These are phyloP conservation scores for Camellia lanceoleosa DNA, from an alignment of 148 eudicot species.

Conservation along the genomic window DNA sequence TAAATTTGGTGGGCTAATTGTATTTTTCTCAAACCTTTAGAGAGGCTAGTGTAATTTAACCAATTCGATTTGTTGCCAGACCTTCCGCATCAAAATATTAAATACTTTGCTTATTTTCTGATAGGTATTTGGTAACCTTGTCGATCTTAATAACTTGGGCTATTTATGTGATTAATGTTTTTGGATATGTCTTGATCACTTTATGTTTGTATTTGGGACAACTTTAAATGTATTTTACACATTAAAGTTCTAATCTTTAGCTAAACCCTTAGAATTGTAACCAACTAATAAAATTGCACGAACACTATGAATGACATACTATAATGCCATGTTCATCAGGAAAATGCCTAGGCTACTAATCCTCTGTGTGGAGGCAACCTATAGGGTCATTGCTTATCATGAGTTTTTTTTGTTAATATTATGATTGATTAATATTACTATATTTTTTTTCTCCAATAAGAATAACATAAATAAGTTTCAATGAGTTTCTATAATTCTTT, in stretches of 20 bases:
- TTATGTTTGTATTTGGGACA: neutral
- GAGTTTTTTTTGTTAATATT: no score
- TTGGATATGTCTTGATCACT: neutral
- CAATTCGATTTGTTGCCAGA: neutral
- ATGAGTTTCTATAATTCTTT: no score
- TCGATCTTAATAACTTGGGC: neutral
- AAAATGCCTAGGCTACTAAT: neutral
- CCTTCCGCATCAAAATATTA: neutral
- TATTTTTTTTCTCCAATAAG: no score
- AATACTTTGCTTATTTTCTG: neutral
- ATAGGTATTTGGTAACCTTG: neutral
- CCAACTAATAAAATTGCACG: neutral
- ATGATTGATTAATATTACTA: no score
- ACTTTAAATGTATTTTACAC: neutral
- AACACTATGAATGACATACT: neutral
- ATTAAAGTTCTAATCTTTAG: neutral
- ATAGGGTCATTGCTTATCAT: no score
- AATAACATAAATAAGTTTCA: no score
- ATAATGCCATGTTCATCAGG: neutral
- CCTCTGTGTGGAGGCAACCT: no score
- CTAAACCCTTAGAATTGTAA: neutral
- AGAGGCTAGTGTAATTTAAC: no score
- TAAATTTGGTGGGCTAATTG: no score
- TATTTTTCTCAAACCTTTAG: no score
- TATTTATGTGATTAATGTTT: neutral